These are phyloP conservation scores for Verticillium isaacii DNA, from an alignment of 2,329 filamentous ascomycete genomes.

Conservation along the genomic window DNA sequence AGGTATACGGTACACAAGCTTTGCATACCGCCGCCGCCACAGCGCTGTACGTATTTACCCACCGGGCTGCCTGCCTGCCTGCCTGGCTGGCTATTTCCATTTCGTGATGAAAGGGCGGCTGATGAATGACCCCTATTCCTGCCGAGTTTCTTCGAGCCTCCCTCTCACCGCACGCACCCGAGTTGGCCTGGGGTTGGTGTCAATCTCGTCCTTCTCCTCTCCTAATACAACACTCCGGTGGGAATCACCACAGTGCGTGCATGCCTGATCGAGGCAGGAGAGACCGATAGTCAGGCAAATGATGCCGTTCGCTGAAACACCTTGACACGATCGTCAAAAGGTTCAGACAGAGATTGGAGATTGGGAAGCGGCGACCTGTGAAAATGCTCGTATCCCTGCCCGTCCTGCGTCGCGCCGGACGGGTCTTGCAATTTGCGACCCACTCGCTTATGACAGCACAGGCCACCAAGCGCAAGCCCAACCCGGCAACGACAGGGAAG, in stretches of 20 bases:
- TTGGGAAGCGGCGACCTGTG: background rate
- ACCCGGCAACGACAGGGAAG: constrained; percentile 4
- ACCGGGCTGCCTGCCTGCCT: background rate
- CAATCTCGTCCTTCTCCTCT: background rate
- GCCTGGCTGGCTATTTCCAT: background rate
- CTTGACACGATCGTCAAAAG: background rate
- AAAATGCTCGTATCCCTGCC: constrained; percentile 4
- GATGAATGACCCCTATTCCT: background rate
- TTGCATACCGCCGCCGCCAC: background rate
- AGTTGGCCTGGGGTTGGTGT: background rate
- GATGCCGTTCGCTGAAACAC: background rate
- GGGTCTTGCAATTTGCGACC: constrained; percentile 16
- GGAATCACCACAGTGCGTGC: background rate
- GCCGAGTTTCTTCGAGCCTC: background rate
- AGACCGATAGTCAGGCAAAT: background rate
- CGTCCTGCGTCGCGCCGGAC: background rate
- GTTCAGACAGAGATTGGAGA: background rate
- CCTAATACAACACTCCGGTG: background rate
- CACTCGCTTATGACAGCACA: constrained; percentile 18
- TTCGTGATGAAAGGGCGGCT: background rate
- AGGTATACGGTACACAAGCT: background rate
- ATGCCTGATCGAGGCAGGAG: background rate
- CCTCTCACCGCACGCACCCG: background rate
- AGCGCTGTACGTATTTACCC: background rate
- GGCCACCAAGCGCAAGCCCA: constrained; percentile 5